Percentiles rank a stretch among this genome's conserved stretches.
These are phyloP conservation scores for Pythium inflatum DNA, from an alignment of 352 stramenopile species.

Conservation along the genomic window DNA sequence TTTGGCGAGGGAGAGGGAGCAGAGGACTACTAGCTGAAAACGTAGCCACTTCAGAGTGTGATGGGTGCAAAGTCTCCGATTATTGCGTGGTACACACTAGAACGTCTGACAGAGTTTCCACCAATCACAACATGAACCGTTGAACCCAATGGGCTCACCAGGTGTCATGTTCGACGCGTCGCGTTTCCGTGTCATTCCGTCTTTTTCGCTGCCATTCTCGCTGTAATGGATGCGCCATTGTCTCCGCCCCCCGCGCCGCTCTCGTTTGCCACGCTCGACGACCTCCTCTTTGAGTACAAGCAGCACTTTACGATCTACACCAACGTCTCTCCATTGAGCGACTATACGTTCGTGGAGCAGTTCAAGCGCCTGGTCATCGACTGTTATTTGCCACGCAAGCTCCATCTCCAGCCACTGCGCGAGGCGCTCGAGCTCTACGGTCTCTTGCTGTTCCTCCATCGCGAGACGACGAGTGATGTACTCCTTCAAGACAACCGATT, in stretches of 20 bases:
- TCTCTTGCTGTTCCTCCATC: conserved; percentile 15
- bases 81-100: too few species aligned
- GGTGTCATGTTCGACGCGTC: too few species aligned
- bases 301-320: background rate
- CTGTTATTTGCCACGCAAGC: background rate
- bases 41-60: too few species aligned
- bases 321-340: background rate
- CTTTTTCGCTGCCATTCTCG: too few species aligned
- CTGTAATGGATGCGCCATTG: background rate
- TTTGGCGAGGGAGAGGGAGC: too few species aligned
- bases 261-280: background rate
- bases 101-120: too few species aligned
- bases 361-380: background rate
- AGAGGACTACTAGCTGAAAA: too few species aligned
- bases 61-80: too few species aligned
- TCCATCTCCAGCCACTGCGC: background rate
- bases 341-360: background rate
- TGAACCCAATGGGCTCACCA: too few species aligned
- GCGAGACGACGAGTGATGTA: background rate
- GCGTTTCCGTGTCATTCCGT: too few species aligned
- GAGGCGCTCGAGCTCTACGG: conserved; percentile 9
- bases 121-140: too few species aligned
- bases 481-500: background rate
- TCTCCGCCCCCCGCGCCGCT: too few species aligned
- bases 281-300: background rate